Evolutionary conservation across 1,139 yeast species (phyloP), one percentile per base, ranked within the genome.

Genomic region (Debaryomyces fabryi): DNA sequence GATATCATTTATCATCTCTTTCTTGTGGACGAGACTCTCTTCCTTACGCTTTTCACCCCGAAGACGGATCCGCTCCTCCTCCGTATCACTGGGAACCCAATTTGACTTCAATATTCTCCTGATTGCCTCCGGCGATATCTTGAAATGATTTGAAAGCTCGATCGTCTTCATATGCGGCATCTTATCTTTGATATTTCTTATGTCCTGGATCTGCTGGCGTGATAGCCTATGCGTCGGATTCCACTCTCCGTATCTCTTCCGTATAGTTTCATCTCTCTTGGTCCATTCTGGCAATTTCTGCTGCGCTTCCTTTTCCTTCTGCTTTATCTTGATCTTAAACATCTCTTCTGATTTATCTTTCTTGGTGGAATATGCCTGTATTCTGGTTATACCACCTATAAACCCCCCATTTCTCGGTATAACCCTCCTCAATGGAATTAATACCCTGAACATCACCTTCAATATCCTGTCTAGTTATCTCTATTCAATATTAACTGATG

Each of bases 121-220:
- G 1, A 91, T 79, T 0, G 95, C 89, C 56, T 91, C 96, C 0
- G 96, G 95, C 1, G 96, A 86, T 3, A 90, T 77, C 48, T 78
- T 72, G 65, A 86, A 91, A 60, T 79, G 78, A 33, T 76, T 72
- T 0, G 93, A 86, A 15, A 92, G 66, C 44, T 84, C 86, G 2
- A 75, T 70, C 0, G 86, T 78, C 8, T 78, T 79, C 49, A 88
- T 56, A 25, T 79, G 76, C 0, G 97, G 97, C 56, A 78, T 66
- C 46, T 73, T 71, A 25, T 68, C 67, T 54, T 82, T 85, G 39
- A 91, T 60, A 9, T 73, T 64, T 46, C 88, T 69, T 5, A 92
- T 76, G 46, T 83, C 84, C 18, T 79, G 82, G 78, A 91, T 88
- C 15, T 87, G 83, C 40, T 80, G 84, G 42, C 96, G 73, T 7